Conservation (phyloP, 352 stramenopile species). For the Globisporangium takayamanum region DNA sequence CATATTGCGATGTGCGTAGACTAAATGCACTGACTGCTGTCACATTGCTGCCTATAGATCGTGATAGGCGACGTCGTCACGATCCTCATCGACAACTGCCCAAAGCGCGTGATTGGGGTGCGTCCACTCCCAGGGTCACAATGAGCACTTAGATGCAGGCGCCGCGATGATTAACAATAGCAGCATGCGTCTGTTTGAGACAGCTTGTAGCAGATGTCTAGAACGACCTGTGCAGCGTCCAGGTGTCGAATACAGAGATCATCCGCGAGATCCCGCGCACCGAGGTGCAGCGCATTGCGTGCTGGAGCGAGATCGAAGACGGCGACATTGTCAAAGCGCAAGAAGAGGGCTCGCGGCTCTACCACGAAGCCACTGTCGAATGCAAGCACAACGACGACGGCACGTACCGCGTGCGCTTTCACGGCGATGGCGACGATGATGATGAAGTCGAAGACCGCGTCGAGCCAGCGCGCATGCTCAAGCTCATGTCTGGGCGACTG, state of each 20-base stretch:
- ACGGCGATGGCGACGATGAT: constrained; percentile 43
- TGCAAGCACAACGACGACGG: constrained; percentile 33
- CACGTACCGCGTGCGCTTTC: constrained; percentile 63
- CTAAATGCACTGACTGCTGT: not conserved
- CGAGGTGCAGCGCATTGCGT: constrained; percentile 51
- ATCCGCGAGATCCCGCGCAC: constrained; percentile 28
- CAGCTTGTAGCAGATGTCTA: constrained; percentile 48
- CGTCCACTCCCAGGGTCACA: constrained; percentile 2
- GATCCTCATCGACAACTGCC: constrained; percentile 34
- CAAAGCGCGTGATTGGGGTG: constrained; percentile 52
- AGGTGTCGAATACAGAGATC: constrained; percentile 47
- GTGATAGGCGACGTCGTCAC: constrained; percentile 58
- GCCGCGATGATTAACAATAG: no score
- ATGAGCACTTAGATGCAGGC: no score
- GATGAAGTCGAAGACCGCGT: constrained; percentile 54
- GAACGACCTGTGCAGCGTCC: constrained; percentile 36
- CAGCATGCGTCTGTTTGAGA: not conserved
- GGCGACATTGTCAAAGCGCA: constrained; percentile 62
- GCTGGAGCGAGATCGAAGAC: constrained; percentile 58
- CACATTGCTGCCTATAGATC: constrained; percentile 24
- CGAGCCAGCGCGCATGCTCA: constrained; percentile 35
- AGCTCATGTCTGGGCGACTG: constrained; percentile 59
- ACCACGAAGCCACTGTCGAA: constrained; percentile 56
- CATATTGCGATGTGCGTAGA: not conserved
- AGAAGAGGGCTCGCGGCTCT: constrained; percentile 46